Base-by-base conservation (phyloP, 73 alveolate genomes). In the Blepharisma stoltei region DNA sequence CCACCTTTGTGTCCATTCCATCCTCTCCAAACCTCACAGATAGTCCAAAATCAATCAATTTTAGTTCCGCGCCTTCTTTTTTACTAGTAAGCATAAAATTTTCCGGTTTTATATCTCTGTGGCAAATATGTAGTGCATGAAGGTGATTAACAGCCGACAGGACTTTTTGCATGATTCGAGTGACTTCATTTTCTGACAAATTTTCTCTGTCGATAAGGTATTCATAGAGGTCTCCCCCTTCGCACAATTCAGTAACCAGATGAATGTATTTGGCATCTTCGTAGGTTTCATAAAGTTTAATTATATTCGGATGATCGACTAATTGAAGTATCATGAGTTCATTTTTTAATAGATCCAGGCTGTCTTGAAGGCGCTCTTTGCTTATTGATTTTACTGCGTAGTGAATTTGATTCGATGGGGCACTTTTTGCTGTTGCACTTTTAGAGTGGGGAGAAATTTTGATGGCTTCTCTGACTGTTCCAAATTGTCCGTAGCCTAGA, bases 81-180 rank as follows among this genome's bases (percentile, higher is more conserved):
- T 82, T 54, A 5, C 80, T 60, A 0, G 54, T 55, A 53, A 82
- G 78, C 68, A 86, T 44, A 37, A 89, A 81, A 78, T 89, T 89
- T 76, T 89, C 96, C 6, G 94, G 96, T 78, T 89, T 89, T 77
- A 89, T 55, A 78, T 89, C 96, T 23, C 96, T 68, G 76, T 89
- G 96, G n/a, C 81, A 84, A 14, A 89, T 86, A 48, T 46, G 20
- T 60, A 67, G 73, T 43, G 86, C 60, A 82, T 89, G 96, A 43
- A 89, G 75, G 78, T 86, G 82, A 70, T 60, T 68, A 5, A 89
- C 68, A 8, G 96, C 96, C 14, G 79, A 50, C 45, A 86, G 71
- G 18, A 89, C 77, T 69, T 89, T 69, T 43, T 69, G 11, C 79
- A 69, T 69, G n/a, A 69, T 43, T 7, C 1, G 0, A 18, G 20